Conservation (phyloP, 352 stramenopile species). For the Globisporangium nodosum region DNA sequence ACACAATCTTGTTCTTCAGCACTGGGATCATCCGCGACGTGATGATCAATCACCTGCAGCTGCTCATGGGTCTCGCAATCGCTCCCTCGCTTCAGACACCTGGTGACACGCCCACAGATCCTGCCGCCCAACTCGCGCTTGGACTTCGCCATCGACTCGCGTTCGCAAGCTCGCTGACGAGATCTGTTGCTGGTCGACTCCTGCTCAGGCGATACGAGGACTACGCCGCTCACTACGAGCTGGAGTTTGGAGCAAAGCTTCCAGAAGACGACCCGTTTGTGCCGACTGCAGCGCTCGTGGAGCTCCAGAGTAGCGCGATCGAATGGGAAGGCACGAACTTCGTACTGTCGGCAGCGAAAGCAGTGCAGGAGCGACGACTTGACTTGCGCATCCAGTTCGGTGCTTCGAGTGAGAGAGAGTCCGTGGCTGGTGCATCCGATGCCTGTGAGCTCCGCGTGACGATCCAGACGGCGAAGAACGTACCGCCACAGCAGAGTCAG, state of each 20-base stretch:
- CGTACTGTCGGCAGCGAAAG: constrained; percentile 38
- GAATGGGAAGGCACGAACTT: constrained; percentile 35
- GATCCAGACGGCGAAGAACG: constrained; percentile 29
- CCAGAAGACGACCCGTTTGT: constrained; percentile 6
- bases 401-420: background rate
- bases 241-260: constrained; percentile 13
- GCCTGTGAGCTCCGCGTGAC: constrained; percentile 25
- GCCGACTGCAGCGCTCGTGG: constrained; percentile 30
- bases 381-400: constrained; percentile 20
- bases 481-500: constrained; percentile 10
- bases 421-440: too few species aligned
- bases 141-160: constrained; percentile 1
- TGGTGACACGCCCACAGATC: background rate
- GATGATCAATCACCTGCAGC: constrained; percentile 78
- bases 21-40: constrained; percentile 76
- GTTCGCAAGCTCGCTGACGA: constrained; percentile 19
- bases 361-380: constrained; percentile 16
- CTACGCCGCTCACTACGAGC: constrained; percentile 25
- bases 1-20: constrained; percentile 10
- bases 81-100: constrained; percentile 21
- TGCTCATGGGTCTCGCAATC: constrained; percentile 39
- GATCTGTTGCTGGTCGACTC: background rate
- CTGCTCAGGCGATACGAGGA: constrained; percentile 30
- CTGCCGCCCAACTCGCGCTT: background rate
- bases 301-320: constrained; percentile 16